A percentile compares a stretch with the other conserved stretches of the same genome.
Conservation (phyloP, 805 yeast species). For the Danielia oregonensis region DNA sequence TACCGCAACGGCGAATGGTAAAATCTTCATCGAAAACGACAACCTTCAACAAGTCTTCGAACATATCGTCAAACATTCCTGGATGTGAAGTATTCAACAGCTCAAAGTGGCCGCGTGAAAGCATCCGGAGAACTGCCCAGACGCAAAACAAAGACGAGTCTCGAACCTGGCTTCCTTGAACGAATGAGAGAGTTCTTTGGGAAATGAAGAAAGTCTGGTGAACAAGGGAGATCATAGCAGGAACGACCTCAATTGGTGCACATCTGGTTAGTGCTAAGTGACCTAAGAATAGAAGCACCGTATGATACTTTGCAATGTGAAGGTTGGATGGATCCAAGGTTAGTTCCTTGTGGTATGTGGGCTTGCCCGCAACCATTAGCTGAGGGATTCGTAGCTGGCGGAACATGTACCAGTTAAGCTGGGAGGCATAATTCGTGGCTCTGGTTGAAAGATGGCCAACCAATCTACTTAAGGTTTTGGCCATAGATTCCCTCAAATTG, state of each 20-base stretch:
- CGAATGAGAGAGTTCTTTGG: constrained; percentile 47
- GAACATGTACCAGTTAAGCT: constrained; percentile 34
- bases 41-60: constrained; percentile 43
- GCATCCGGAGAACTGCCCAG: constrained; percentile 68
- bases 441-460: constrained; percentile 28
- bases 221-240: constrained; percentile 34
- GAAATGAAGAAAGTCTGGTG: constrained; percentile 51
- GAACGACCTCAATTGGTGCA: constrained; percentile 21
- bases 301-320: constrained; percentile 49
- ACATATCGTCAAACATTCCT: constrained; percentile 18
- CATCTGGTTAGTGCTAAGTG: constrained; percentile 27
- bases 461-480: constrained; percentile 61
- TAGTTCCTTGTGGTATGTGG: not conserved
- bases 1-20: constrained; percentile 71
- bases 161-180: constrained; percentile 65
- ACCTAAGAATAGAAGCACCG: constrained; percentile 55
- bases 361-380: not conserved
- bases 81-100: constrained; percentile 7
- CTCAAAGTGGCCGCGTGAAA: constrained; percentile 15
- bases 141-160: constrained; percentile 81
- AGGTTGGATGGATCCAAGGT: not conserved
- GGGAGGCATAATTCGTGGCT: constrained; percentile 39
- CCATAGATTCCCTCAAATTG: constrained; percentile 56
- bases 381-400: constrained; percentile 26
- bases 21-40: constrained; percentile 72